Conservation (phyloP, 345 rosid genomes). For the rapeseed (Brassica napus) region DNA sequence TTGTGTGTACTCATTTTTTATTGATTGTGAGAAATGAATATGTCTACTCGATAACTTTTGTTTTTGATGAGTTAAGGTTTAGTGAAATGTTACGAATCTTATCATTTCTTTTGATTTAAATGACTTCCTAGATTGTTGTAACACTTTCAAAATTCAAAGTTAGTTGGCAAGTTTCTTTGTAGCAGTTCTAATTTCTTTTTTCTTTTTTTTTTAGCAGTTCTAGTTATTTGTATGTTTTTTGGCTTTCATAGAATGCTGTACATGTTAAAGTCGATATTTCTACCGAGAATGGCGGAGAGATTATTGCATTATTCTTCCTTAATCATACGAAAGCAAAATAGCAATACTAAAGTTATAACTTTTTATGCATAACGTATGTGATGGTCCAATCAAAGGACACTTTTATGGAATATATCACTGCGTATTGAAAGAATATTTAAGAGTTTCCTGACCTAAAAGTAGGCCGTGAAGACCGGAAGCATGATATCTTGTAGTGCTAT, state of each 20-base stretch:
- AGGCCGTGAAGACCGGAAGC: not conserved
- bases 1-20: not conserved
- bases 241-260: not conserved
- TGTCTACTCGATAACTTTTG: not conserved
- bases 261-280: conserved; percentile 9
- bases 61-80: not conserved
- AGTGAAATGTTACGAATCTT: not conserved
- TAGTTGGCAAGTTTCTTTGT: not conserved
- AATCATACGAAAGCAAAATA: conserved; percentile 6
- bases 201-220: not conserved
- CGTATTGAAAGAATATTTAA: not conserved
- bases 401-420: not conserved
- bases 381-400: not conserved
- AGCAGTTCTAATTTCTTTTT: no score
- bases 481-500: not conserved
- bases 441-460: not conserved
- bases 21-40: conserved; percentile 3
- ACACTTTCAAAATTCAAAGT: not conserved
- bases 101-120: conserved; percentile 4
- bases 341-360: not conserved
- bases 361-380: not conserved
- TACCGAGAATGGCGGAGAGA: conserved; percentile 39
- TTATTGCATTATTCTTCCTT: conserved; percentile 20
- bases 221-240: not conserved
- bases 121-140: conserved; percentile 5